phyloP scores from a whole-genome alignment of 371 early-diverging fungal species.

The Rhizopus stolonifer region DNA sequence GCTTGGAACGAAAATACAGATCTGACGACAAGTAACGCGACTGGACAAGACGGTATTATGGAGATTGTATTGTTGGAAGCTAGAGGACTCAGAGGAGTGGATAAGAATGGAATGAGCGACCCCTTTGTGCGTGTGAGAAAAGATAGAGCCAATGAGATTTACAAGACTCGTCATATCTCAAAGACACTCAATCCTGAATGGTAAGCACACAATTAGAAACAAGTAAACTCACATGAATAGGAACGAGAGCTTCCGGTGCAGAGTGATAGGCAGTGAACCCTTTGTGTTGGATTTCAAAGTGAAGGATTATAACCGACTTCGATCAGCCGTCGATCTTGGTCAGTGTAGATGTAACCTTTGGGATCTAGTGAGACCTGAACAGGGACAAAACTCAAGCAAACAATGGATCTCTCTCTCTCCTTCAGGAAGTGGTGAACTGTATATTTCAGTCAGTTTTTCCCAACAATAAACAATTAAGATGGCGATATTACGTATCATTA shows the following conservation, averaged over 20 bases:
- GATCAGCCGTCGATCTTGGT: slow-evolving; percentile 63
- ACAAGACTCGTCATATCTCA: slow-evolving; percentile 77
- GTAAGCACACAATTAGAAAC: slow-evolving; percentile 24
- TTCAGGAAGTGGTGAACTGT: slow-evolving; percentile 44
- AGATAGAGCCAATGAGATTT: slow-evolving; percentile 54
- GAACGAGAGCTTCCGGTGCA: slow-evolving; percentile 36
- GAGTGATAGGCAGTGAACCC: slow-evolving; percentile 42
- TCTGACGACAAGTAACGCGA: slow-evolving; percentile 14
- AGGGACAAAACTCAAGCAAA: slow-evolving; percentile 21
- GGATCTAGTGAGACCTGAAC: slow-evolving; percentile 46
- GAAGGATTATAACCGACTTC: slow-evolving; percentile 69
- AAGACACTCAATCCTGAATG: slow-evolving; percentile 78
- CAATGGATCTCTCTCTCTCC: slow-evolving; percentile 44
- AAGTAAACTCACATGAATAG: slow-evolving; percentile 10
- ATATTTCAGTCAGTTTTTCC: slow-evolving; percentile 13
- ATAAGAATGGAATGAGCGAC: slow-evolving; percentile 63
- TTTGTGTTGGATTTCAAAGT: slow-evolving; percentile 56
- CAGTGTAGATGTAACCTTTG: slow-evolving; percentile 58
- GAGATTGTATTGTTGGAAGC: slow-evolving; percentile 57
- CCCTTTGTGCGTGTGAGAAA: slow-evolving; percentile 55
- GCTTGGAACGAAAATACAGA: slow-evolving; percentile 9
- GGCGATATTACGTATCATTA: too few species aligned
- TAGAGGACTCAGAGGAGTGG: slow-evolving; percentile 61
- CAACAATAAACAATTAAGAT: too few species aligned
- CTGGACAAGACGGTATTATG: slow-evolving; percentile 43